A percentile compares a stretch with the other conserved stretches of the same genome.
Conservation (phyloP, 495 filamentous ascomycete species). For the Cryomyces minteri region DNA sequence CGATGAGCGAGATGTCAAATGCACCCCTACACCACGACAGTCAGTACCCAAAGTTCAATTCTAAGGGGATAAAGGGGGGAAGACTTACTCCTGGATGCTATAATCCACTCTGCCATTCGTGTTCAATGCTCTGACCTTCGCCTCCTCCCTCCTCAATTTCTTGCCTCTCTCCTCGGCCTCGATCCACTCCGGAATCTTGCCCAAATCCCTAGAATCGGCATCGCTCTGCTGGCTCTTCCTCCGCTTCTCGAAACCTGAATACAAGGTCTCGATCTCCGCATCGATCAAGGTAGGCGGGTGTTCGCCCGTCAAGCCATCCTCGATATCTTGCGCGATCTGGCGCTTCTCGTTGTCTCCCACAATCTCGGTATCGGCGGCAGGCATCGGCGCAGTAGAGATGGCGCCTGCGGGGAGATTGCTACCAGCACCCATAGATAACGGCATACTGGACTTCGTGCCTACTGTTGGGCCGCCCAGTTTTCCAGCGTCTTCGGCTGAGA, state of each 20-base stretch:
- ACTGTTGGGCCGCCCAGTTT: conserved; percentile 2
- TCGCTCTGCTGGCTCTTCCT: conserved; percentile 27
- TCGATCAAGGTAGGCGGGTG: conserved; percentile 63
- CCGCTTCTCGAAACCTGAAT: conserved; percentile 63
- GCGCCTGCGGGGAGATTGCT: conserved; percentile 29
- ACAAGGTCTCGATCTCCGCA: conserved; percentile 74
- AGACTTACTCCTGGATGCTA: conserved; percentile 81
- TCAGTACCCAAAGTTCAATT: neutral
- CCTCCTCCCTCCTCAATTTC: conserved; percentile 57
- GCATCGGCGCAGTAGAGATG: conserved; percentile 15
- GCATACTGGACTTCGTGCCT: conserved; percentile 4
- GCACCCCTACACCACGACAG: conserved; percentile 24
- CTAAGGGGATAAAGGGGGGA: neutral
- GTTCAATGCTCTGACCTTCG: conserved; percentile 73
- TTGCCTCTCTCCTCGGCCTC: conserved; percentile 49
- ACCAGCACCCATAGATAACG: conserved; percentile 27
- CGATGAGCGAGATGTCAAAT: conserved; percentile 54
- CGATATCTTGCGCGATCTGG: conserved; percentile 23
- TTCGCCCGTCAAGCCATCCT: conserved; percentile 15
- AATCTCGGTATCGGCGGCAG: conserved; percentile 15
- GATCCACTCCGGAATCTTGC: conserved; percentile 26
- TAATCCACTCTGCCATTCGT: conserved; percentile 84
- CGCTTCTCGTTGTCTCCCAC: conserved; percentile 32
- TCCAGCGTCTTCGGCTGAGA: conserved; percentile 42
- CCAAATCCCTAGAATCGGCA: conserved; percentile 13